Evolutionary conservation across 192 early-diverging fungal genomes (phyloP), one percentile per base, ranked within the genome.

Genomic region (Rhizoclosmatium globosum): DNA sequence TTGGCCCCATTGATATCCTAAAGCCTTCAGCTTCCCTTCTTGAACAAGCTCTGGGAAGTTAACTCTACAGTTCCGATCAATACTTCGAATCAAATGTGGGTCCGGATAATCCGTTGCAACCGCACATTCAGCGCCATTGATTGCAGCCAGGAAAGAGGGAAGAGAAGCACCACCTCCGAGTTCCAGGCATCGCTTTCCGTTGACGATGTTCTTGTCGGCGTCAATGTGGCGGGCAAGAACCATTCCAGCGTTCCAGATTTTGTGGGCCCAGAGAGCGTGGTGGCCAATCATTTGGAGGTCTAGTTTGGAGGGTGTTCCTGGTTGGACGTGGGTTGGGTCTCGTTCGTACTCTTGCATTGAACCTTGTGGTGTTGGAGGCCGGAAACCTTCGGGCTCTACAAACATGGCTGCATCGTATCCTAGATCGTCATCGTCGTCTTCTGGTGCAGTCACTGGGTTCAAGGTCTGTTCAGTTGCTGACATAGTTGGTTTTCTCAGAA

Each of bases 181-280:
- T 82, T 97, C 95, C 23, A 97, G 79, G 0, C 96, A 91, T 7
- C 79, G 38, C 74, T 94, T 96, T 59, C 82, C 82, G 2, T 65
- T 43, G 9, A 89, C 86, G 11, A 94, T 73, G 15, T 88, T 81
- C 44, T 91, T 90, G 67, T 92, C 84, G 46, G 84, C 68, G 74
- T 97, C 96, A 66, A 97, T 84, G 77, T 94, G 92, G 67, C 90
- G 86, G 42, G 94, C 89, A 86, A 96, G 89, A 47, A 89, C 88
- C 78, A 92, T 91, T 48, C 94, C 93, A 1, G 96, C 95, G 71
- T 97, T 97, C 96, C 96, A 97, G 42, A 97, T 88, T 57, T 91
- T 83, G 78, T 97, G 95, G 17, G 88, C 94, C 95, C 94, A 95
- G 1, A 97, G 86, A 80, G 68, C 50, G 66, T 85, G 83, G 50